Conservation (phyloP, 2,329 filamentous ascomycete genomes). For the Alternaria alternata region DNA sequence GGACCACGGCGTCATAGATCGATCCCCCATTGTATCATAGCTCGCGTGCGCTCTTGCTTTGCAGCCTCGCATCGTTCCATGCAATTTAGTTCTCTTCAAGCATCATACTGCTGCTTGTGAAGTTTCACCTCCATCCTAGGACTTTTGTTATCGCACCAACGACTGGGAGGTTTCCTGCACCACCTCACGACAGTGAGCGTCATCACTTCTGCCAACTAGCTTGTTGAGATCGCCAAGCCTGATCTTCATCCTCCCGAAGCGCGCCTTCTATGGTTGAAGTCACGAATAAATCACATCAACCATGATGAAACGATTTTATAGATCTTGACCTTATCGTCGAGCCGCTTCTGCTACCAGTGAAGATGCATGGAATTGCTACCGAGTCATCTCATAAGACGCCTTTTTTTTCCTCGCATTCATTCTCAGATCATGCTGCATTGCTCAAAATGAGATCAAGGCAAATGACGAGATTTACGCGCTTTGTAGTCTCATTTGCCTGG, state of each 20-base stretch:
- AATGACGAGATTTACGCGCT: too few relatives aligned
- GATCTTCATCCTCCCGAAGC: neutral
- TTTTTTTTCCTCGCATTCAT: too few relatives aligned
- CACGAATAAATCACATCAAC: neutral
- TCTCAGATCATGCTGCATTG: too few relatives aligned
- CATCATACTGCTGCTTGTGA: neutral
- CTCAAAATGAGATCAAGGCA: too few relatives aligned
- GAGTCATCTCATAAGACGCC: too few relatives aligned
- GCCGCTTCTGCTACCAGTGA: too few relatives aligned
- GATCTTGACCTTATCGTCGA: neutral
- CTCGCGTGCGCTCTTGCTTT: constrained; percentile 4
- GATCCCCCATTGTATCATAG: neutral
- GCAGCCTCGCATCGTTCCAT: constrained; percentile 2
- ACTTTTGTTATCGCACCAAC: neutral
- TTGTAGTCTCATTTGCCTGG: too few relatives aligned
- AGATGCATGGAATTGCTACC: too few relatives aligned
- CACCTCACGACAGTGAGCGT: neutral
- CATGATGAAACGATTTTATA: neutral
- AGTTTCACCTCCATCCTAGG: neutral
- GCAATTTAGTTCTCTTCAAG: neutral
- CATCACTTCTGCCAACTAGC: neutral
- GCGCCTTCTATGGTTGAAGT: neutral
- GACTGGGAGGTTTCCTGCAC: neutral
- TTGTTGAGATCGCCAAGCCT: neutral
- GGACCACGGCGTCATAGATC: neutral